Evolutionary conservation across 1,284 basidiomycete genomes (phyloP), one percentile per base, ranked within the genome.

Genomic region (Thelephora terrestris): DNA sequence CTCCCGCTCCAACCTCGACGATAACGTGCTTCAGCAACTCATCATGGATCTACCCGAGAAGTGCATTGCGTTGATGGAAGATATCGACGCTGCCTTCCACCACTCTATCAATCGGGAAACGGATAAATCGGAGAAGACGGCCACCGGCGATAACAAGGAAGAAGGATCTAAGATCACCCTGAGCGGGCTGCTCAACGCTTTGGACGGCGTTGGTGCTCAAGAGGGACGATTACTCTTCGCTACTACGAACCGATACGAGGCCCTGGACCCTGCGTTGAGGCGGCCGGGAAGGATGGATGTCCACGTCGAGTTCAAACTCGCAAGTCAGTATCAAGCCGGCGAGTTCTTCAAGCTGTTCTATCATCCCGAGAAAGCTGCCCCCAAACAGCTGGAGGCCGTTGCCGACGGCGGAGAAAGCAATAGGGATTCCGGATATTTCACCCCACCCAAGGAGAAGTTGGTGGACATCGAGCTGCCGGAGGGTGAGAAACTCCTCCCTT

Each of bases 11-110:
- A 79, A 78, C 9, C 63, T 91, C 49, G 83, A 89, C 58, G 88
- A 91, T 58, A 66, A 69, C 1, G 60, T 65, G 6, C 73, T 91
- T 24, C 71, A 67, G 42, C 70, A 76, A 23, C 67, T 88, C 34
- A 78, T 88, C 50, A 71, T 75, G 7, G 70, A 75, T 5, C 71
- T 90, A 2, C 85, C 87, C 39, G 71, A 78, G 47, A 70, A 75
- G 53, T 84, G 79, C 54, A 81, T 90, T 49, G 78, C 83, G 0
- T 67, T 91, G 20, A 84, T 91, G 74, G 87, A 91, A 63, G 87
- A 87, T 57, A 81, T 88, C 49, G 85, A 88, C 53, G 84, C 79
- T 3, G 82, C 81, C 0, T 84, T 86, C 61, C 74, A 73, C 34
- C 71, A 75, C 48, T 71, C 71, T 24, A 55, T 85, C 35, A 78